A percentile compares a stretch with the other conserved stretches of the same genome.
phyloP scores from a whole-genome alignment of 169 alveolate species.

The Cyclospora cayetanensis region DNA sequence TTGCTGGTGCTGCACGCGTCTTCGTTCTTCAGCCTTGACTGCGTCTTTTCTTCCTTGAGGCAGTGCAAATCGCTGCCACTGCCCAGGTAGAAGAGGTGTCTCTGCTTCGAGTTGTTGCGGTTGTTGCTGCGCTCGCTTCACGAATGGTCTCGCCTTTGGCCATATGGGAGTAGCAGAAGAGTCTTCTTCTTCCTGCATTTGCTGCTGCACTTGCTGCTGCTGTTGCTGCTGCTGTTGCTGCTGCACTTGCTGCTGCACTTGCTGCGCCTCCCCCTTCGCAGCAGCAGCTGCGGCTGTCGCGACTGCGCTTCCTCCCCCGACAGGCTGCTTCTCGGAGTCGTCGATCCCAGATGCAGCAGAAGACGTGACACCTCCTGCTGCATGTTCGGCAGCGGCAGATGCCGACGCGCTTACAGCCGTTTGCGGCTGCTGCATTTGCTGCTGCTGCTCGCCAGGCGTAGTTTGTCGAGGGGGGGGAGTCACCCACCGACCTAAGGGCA shows the following conservation, averaged over 20 bases:
- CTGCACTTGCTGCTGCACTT: background rate
- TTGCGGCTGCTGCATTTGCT: background rate
- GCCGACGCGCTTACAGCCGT: background rate
- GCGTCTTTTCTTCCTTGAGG: slow-evolving; percentile 39
- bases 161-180: background rate
- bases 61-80: slow-evolving; percentile 51
- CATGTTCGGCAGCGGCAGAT: background rate
- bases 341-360: background rate
- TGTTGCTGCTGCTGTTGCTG: background rate
- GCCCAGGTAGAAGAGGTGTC: slow-evolving; percentile 43
- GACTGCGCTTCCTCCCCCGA: background rate
- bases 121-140: background rate
- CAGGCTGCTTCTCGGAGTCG: background rate
- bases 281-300: background rate
- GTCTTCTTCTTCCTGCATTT: background rate
- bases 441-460: background rate
- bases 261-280: background rate
- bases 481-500: background rate
- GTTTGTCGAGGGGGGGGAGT: background rate
- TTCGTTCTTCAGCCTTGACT: slow-evolving; percentile 12
- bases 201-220: background rate
- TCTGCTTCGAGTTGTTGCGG: slow-evolving; percentile 21
- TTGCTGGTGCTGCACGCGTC: slow-evolving; percentile 38
- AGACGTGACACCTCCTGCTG: background rate
- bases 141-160: background rate